phyloP scores from a whole-genome alignment of 305 asterid genomes.

The Striga hermonthica region DNA sequence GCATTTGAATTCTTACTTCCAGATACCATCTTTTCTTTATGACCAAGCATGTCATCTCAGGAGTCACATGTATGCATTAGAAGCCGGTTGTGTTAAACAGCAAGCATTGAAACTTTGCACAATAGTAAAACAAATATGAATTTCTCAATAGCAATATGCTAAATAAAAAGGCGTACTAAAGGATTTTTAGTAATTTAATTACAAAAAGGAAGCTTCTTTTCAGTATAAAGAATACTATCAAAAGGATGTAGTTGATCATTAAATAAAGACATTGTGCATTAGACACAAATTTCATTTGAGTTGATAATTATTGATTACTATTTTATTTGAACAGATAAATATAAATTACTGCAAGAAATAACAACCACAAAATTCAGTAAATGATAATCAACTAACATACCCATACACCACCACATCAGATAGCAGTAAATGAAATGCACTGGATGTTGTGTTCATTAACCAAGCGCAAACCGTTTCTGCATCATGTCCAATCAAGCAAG shows the following conservation, averaged over 20 bases:
- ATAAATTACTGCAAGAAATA: constrained; percentile 4
- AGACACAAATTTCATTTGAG: not conserved
- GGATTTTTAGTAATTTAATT: too few relatives aligned
- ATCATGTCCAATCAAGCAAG: constrained; percentile 29
- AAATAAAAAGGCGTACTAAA: too few relatives aligned
- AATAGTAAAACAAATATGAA: too few relatives aligned
- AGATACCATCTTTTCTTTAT: not conserved
- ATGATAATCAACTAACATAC: not conserved
- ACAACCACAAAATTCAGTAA: constrained; percentile 16
- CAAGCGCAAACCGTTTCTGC: constrained; percentile 74
- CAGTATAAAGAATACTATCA: too few relatives aligned
- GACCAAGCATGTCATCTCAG: constrained; percentile 19
- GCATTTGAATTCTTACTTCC: not conserved
- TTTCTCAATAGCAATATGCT: too few relatives aligned
- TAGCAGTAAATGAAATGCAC: constrained; percentile 83
- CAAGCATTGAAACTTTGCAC: too few relatives aligned
- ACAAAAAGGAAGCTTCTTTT: too few relatives aligned
- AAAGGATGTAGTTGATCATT: not conserved
- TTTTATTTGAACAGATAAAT: not conserved
- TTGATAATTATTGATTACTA: not conserved
- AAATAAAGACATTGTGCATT: not conserved
- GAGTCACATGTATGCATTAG: not conserved
- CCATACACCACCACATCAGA: constrained; percentile 61
- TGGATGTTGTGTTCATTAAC: constrained; percentile 74
- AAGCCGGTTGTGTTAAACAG: too few relatives aligned